A percentile compares a stretch with the other conserved stretches of the same genome.
Conservation (phyloP, 2,329 filamentous ascomycete genomes). For the Bipolaris oryzae region DNA sequence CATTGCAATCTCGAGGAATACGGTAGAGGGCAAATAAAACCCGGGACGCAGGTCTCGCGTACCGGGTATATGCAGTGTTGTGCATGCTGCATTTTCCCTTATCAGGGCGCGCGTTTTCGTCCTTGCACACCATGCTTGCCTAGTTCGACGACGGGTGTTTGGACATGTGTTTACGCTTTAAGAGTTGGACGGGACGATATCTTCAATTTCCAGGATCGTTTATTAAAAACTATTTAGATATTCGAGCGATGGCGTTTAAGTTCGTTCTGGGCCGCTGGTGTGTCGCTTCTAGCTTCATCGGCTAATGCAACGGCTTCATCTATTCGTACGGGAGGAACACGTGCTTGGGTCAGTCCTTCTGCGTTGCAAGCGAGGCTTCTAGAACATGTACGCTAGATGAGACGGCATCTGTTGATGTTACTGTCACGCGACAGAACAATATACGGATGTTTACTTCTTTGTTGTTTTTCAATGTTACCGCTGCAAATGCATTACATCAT, state of each 20-base stretch:
- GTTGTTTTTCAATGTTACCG: background rate
- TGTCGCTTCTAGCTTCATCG: background rate
- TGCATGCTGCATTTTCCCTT: background rate
- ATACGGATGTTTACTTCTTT: background rate
- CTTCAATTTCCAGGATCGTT: background rate
- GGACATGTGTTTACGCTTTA: too few relatives aligned
- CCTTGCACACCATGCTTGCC: background rate
- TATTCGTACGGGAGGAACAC: background rate
- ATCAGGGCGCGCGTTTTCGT: background rate
- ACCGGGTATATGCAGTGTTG: conserved; percentile 5
- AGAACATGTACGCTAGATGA: background rate
- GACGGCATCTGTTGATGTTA: background rate
- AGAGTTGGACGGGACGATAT: background rate
- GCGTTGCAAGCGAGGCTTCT: background rate
- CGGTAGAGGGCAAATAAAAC: background rate
- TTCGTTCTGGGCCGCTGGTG: background rate
- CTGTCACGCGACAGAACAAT: background rate
- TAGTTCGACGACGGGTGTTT: background rate
- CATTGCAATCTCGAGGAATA: background rate
- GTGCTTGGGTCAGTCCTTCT: background rate
- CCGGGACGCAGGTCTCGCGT: conserved; percentile 1
- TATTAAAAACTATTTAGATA: background rate
- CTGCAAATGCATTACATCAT: background rate
- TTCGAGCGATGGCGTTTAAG: background rate
- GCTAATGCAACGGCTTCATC: background rate